phyloP scores from a whole-genome alignment of 768 basidiomycete genomes.

The Mycena leptocephala region DNA sequence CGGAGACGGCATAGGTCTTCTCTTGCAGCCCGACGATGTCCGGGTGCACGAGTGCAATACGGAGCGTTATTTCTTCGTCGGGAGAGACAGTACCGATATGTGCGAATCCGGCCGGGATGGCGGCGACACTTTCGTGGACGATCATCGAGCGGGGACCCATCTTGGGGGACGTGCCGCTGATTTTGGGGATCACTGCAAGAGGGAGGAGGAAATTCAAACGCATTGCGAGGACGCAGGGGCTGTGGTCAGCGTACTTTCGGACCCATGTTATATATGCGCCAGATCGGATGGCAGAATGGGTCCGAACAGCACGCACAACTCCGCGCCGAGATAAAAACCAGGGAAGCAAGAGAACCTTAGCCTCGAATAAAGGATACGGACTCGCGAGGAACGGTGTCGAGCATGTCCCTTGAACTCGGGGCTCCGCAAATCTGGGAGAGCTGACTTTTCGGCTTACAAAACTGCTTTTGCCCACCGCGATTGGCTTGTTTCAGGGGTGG shows the following conservation, averaged over 20 bases:
- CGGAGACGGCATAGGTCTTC: constrained; percentile 51
- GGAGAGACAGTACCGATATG: constrained; percentile 11
- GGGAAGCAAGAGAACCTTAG: background rate
- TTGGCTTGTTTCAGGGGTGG: too few relatives aligned
- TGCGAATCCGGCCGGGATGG: constrained; percentile 22
- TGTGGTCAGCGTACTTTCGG: background rate
- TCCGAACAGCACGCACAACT: background rate
- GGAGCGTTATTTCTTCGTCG: constrained; percentile 44
- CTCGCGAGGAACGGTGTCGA: constrained; percentile 3
- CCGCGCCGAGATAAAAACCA: background rate
- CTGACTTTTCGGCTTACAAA: too few relatives aligned
- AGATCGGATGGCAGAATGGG: constrained; percentile 3
- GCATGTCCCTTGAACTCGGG: background rate
- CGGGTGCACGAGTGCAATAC: constrained; percentile 41
- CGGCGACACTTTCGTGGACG: constrained; percentile 18
- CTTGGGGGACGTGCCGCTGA: constrained; percentile 4
- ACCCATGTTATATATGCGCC: background rate
- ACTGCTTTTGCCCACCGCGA: too few relatives aligned
- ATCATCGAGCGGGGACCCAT: constrained; percentile 17
- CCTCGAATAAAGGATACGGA: background rate
- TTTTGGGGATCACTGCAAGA: background rate
- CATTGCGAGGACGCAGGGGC: too few relatives aligned
- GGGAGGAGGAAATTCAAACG: constrained; percentile 3
- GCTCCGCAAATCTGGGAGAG: background rate
- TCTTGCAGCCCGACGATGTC: constrained; percentile 43